Percentiles rank a stretch among this genome's conserved stretches.
Evolutionary conservation across 208 protist species (phyloP).

Genomic region (Wallacemonas sp.): DNA sequence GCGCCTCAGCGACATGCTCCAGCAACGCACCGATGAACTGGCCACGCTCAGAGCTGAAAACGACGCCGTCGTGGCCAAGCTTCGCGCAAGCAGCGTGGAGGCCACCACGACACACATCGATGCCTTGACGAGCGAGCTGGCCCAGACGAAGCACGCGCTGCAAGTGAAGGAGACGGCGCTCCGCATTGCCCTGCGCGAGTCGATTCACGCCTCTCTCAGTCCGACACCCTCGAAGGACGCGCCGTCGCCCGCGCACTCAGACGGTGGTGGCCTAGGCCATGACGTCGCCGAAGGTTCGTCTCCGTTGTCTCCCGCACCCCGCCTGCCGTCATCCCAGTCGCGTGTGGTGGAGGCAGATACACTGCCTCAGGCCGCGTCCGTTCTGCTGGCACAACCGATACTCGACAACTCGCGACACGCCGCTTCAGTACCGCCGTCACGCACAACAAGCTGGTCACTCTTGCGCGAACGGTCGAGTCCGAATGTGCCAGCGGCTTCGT

Average conservation of each 20-base stretch:
- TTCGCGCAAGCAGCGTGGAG: conserved; percentile 20
- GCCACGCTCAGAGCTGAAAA: conserved; percentile 11
- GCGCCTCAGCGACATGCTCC: background rate
- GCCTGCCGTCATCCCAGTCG: no score
- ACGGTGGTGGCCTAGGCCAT: no score
- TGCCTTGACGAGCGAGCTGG: conserved; percentile 20
- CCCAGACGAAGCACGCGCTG: conserved; percentile 23
- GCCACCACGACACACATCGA: conserved; percentile 21
- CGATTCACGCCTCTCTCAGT: background rate
- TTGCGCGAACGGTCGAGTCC: background rate
- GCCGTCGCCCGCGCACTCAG: background rate
- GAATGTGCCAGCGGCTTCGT: background rate
- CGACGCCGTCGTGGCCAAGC: background rate
- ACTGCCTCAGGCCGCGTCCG: no score
- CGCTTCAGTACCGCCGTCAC: no score
- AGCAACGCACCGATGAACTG: background rate
- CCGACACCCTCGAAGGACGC: background rate
- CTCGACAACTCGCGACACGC: no score
- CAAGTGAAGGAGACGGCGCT: conserved; percentile 46
- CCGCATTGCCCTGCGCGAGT: conserved; percentile 40
- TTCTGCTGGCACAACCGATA: no score
- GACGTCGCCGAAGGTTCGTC: no score
- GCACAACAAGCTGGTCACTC: no score
- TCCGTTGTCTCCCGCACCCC: no score
- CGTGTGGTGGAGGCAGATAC: no score